Evolutionary conservation across 1,284 basidiomycete species (phyloP), one percentile per base, ranked within the genome.

Genomic region (Puccinia coronata): DNA sequence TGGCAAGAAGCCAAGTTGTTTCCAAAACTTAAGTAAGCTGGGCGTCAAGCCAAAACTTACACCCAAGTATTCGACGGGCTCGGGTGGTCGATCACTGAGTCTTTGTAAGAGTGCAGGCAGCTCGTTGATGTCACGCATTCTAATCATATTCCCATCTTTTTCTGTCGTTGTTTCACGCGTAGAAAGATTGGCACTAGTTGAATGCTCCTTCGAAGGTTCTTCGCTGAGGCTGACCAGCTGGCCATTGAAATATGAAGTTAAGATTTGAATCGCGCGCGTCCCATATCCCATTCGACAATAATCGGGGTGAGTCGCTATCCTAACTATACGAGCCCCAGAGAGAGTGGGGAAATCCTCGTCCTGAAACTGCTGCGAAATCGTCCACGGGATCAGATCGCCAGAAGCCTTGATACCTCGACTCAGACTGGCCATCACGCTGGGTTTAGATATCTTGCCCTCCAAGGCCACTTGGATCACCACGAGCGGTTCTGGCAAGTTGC

Each of bases 361-460:
- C 88, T 98, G 95, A 89, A 95, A 99, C 87, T 81, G 79, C 86
- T 96, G 94, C 55, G 93, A 92, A 51, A 99, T 89, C 34, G 97
- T 89, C 97, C 97, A 99, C 0, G 97, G 97, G 83, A 99, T 98
- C 90, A 99, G 91, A 88, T 99, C 97, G 1, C 97, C 97, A 0
- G 94, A 93, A 4, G 93, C 92, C 82, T 93, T 89, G 84, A 91
- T 88, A 18, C 94, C 94, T 70, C 93, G 88, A 61, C 90, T 90
- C 20, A 98, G 87, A 69, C 92, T 92, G 83, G 96, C 95, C 88
- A 98, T 88, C 81, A 99, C 94, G 41, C 90, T 91, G 73, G 92
- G 91, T 85, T 91, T 92, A 83, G 92, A 92, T 83, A 99, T 96
- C 85, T 93, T 93, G 11, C 97, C 97, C 87, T 99, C 97, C 77